These are phyloP conservation scores for Aphanomyces cochlioides DNA, from an alignment of 352 stramenopile species.

Conservation along the genomic window DNA sequence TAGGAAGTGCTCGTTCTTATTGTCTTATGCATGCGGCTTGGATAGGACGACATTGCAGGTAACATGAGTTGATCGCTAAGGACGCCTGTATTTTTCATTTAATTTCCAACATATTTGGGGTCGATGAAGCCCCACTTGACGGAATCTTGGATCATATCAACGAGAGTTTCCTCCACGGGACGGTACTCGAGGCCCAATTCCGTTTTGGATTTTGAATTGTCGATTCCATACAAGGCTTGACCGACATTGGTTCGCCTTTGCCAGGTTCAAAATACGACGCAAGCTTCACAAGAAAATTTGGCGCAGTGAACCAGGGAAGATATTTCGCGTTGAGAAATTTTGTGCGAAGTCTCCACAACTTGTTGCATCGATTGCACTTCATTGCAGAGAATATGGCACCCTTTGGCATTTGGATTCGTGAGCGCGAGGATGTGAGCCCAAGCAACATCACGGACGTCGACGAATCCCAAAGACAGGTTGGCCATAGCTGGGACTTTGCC, in stretches of 20 bases:
- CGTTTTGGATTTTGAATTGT: background rate
- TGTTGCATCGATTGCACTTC: background rate
- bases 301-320: background rate
- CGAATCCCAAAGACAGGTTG: constrained; percentile 19
- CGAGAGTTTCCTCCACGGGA: background rate
- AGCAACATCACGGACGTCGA: constrained; percentile 34
- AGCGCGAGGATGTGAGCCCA: constrained; percentile 27
- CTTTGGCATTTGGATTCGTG: background rate
- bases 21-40: no score
- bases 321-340: background rate
- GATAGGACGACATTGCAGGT: no score
- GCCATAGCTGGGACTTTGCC: constrained; percentile 10
- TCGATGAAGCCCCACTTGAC: background rate
- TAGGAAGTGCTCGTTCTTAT: no score
- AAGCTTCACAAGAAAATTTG: background rate
- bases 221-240: background rate
- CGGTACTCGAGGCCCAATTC: background rate
- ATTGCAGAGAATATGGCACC: constrained; percentile 21
- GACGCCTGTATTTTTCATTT: no score
- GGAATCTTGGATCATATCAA: background rate
- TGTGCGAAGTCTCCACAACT: background rate
- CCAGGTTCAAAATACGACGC: background rate
- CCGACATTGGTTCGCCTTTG: background rate
- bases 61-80: no score
- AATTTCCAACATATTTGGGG: background rate